Conservation (phyloP, 2,329 filamentous ascomycete species). For the Drechslera avenae region DNA sequence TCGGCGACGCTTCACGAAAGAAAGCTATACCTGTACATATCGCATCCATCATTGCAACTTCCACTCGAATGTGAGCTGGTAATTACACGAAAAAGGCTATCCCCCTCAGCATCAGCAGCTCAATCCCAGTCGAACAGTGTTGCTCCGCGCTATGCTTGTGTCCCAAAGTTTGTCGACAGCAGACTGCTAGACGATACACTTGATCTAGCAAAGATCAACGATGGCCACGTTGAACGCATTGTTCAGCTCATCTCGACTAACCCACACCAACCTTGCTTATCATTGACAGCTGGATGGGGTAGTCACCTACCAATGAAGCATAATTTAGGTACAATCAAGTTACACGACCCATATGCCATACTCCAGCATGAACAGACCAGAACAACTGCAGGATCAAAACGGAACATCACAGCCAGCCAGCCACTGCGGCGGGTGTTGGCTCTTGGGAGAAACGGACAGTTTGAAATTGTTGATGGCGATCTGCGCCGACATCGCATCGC, state of each 20-base stretch:
- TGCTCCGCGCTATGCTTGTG: constrained; percentile 42
- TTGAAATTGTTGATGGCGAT: constrained; percentile 43
- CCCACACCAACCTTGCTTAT: constrained; percentile 28
- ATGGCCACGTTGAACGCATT: constrained; percentile 41
- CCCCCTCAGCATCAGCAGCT: constrained; percentile 35
- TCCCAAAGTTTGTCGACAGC: constrained; percentile 38
- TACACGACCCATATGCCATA: constrained; percentile 44
- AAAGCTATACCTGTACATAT: constrained; percentile 47
- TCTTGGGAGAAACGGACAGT: constrained; percentile 30
- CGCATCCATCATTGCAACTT: constrained; percentile 38
- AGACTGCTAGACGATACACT: constrained; percentile 31
- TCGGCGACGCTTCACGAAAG: constrained; percentile 45
- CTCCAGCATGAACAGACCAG: constrained; percentile 32
- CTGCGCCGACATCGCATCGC: constrained; percentile 40
- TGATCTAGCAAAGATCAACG: constrained; percentile 41
- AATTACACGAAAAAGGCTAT: constrained; percentile 44
- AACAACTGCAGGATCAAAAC: constrained; percentile 41
- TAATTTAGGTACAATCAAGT: constrained; percentile 31
- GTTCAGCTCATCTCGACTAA: constrained; percentile 32
- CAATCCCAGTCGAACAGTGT: constrained; percentile 27
- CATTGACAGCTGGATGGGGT: constrained; percentile 46
- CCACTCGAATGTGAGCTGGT: constrained; percentile 47
- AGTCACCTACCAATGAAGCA: constrained; percentile 40
- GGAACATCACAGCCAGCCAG: constrained; percentile 32
- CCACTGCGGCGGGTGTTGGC: constrained; percentile 34